These are phyloP conservation scores for Scleromitrula shiraiana DNA, from an alignment of 2,329 filamentous ascomycete species.

Conservation along the genomic window DNA sequence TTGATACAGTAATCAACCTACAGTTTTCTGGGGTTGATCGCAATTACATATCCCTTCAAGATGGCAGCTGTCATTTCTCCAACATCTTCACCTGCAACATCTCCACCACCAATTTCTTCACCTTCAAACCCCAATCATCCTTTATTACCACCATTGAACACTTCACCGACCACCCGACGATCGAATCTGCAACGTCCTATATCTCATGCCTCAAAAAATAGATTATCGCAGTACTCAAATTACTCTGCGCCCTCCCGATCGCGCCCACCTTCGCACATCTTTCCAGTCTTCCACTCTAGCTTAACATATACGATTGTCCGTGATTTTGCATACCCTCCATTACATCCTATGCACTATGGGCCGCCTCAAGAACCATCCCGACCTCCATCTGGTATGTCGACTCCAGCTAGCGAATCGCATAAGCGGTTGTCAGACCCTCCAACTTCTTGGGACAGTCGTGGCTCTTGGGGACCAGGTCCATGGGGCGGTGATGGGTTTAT, in stretches of 20 bases:
- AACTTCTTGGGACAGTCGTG: constrained; percentile 63
- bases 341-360: constrained; percentile 87
- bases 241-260: constrained; percentile 61
- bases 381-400: constrained; percentile 72
- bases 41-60: constrained; percentile 11
- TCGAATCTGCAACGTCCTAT: constrained; percentile 56
- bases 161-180: constrained; percentile 45
- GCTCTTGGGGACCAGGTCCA: constrained; percentile 44
- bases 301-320: constrained; percentile 83
- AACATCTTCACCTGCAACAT: constrained; percentile 42
- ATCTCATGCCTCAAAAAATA: constrained; percentile 72
- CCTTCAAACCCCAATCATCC: constrained; percentile 44
- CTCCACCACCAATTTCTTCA: constrained; percentile 42
- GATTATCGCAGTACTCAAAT: constrained; percentile 76
- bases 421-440: constrained; percentile 79
- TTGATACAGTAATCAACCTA: background rate
- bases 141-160: constrained; percentile 47
- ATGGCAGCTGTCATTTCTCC: constrained; percentile 47
- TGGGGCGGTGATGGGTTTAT: constrained; percentile 37
- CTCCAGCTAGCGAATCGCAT: constrained; percentile 68
- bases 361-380: constrained; percentile 67
- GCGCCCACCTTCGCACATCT: constrained; percentile 71
- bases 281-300: constrained; percentile 77
- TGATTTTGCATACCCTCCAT: constrained; percentile 84
- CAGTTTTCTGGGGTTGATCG: constrained; percentile 2